Base-by-base conservation (phyloP, 2,329 filamentous ascomycete species). In the Fusarium tupiense region DNA sequence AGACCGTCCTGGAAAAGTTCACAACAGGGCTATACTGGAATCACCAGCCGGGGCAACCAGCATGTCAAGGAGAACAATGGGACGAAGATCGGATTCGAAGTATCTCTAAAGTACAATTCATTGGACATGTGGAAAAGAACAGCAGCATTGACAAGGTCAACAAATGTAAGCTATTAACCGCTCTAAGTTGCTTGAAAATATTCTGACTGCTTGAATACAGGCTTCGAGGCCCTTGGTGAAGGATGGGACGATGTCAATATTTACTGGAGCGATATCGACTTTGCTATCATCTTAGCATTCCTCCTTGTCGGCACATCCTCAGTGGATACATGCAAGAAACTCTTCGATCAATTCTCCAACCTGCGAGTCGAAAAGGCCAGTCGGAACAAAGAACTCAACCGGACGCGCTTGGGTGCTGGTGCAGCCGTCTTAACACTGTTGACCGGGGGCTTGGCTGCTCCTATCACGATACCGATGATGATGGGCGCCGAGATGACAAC, bases 231-330 rank as follows among this genome's bases (percentile, higher is more conserved):
- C 1, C 61, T 72, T 5, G 12, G 33, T 12, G 24, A 38, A 22
- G 54, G 22, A 8, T 72, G 70, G 70, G 9, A 59, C 19, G 65
- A 73, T 22, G 11, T 38, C 3, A 70, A 72, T 11, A 40, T 44
- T 24, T 72, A 43, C 56, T 72, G 70, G 70, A 72, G 43, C 2
- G 37, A 70, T 5, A 43, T 72, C 2, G 70, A 72, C 50, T 73
- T 73, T 31, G 64, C 70, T 2, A 70, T 70, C 0, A 56, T 59
- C 2, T 4, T 70, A 7, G 31, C 43, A 1, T 70, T 54, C 4
- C 67, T 70, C 38, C 46, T 70, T 14, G 59, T 65, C 11, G 59
- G 66, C 5, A 35, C 43, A 0, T 44, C 66, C 5, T 70, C 67
- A 4, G 5, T n/a, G 1, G 66, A 70, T 0, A 44, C 31, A 22